phyloP scores from a whole-genome alignment of 768 basidiomycete species.

The Psilocybe subaeruginosa region DNA sequence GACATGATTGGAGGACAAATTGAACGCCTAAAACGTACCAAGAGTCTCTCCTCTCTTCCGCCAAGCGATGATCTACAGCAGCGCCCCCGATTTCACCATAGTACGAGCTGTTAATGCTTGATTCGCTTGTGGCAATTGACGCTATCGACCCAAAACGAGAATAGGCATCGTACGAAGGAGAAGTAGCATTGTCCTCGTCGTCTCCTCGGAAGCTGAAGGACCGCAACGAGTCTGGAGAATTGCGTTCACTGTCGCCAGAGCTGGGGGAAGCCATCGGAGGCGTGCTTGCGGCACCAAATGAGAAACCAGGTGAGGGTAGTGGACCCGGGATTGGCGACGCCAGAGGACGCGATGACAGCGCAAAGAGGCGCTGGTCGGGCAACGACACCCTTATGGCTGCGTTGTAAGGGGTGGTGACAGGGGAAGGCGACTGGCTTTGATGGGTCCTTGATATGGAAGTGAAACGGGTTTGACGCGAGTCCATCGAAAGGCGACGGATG shows the following conservation, averaged over 20 bases:
- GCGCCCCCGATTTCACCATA: conserved; percentile 25
- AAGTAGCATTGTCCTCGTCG: conserved; percentile 53
- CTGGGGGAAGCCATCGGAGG: conserved; percentile 52
- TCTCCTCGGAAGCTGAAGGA: conserved; percentile 50
- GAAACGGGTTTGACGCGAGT: conserved; percentile 38
- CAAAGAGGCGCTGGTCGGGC: conserved; percentile 53
- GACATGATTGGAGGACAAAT: conserved; percentile 19
- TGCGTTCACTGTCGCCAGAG: conserved; percentile 53
- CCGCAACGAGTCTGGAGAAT: conserved; percentile 54
- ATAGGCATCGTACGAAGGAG: conserved; percentile 50
- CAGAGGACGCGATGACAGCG: conserved; percentile 48
- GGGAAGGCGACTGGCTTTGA: conserved; percentile 44
- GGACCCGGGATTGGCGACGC: conserved; percentile 55
- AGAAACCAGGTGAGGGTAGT: conserved; percentile 62
- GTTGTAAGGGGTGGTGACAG: conserved; percentile 45
- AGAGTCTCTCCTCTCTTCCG: conserved; percentile 41
- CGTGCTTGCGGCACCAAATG: conserved; percentile 62
- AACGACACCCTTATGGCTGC: conserved; percentile 44
- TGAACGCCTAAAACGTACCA: conserved; percentile 35
- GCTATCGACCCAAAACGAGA: conserved; percentile 66
- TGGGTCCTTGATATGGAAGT: conserved; percentile 32
- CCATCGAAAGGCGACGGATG: conserved; percentile 45
- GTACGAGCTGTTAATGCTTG: conserved; percentile 49
- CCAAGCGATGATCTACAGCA: conserved; percentile 29
- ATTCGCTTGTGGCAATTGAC: conserved; percentile 63